Evolutionary conservation across 768 basidiomycete genomes (phyloP), one percentile per base, ranked within the genome.

Genomic region (Dacryopinax spathularia): DNA sequence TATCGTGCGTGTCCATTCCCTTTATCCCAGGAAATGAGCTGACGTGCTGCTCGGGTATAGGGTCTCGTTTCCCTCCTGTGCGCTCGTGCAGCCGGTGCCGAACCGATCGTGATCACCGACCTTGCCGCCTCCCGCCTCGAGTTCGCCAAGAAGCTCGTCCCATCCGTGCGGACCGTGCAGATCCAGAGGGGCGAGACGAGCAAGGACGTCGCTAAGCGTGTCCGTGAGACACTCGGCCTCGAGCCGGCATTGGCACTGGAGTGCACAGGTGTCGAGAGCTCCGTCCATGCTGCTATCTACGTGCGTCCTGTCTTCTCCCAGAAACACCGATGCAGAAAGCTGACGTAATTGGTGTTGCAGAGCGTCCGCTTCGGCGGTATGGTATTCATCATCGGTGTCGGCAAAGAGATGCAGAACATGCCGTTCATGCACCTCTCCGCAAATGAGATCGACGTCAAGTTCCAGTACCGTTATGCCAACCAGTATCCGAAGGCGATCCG

Each of bases 71-170:
- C 75, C 34, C 72, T 76, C 10, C 68, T 74, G 13, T 72, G 73
- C 3, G 72, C 72, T 27, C 72, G 70, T 39, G 77, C 77, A 13
- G 73, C 76, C 7, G 77, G 77, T 1, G 74, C 74, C 27, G 65
- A 70, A 12, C 76, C 76, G 13, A 75, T 78, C 64, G 74, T 77
- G 60, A 75, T 77, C 64, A 77, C 76, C 63, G 77, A 78, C 69
- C 68, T 78, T 33, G 67, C 74, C 33, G 66, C 66, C 15, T 72
- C 72, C 29, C 73, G 77, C 2, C 71, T 77, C 34, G 74, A 71
- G 5, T 76, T 78, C 60, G 77, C 76, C 13, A 72, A 73, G 63
- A 71, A 65, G 36, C 70, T 77, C 60, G 69, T 75, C 1, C 75
- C 75, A 0, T 65, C 65, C 15, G 75, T 76, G n/a, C 66, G 68